Evolutionary conservation across 2,329 filamentous ascomycete species (phyloP), one percentile per base, ranked within the genome.

Genomic region (Aciculosporium take): DNA sequence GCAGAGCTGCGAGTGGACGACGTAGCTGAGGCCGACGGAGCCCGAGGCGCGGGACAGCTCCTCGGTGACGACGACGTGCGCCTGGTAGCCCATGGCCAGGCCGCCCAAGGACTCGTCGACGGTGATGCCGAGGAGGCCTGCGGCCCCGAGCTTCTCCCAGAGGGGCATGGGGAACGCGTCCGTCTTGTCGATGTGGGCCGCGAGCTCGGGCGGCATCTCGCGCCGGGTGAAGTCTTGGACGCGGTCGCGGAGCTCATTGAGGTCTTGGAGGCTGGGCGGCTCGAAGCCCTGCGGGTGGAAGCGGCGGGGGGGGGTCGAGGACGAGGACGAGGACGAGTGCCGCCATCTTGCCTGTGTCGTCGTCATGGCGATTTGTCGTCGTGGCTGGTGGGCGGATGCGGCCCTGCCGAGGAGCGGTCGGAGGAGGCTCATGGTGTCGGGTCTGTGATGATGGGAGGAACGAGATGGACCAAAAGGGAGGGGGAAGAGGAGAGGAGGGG

Each of bases 11-110:
- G 84, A 91, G 64, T 98, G 91, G 7, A 91, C 91, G 2, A 89
- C 89, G 60, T 96, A 98, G 51, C 85, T 94, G 36, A 98, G 73
- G 0, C 78, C 89, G 53, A 94, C 86, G 47, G 79, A 84, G 12
- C 67, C 88, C 40, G 82, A 89, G 3, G 89, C 89, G 44, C 89
- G 74, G 43, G 83, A 91, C 32, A 98, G 70, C 68, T 96, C 91
- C 64, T 98, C 91, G 77, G 96, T 83, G 35, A 95, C 86, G 6
- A 94, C 69, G 57, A 86, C 94, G 64, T 98, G 91, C 34, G 91
- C 89, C 66, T 96, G 89, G 62, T 96, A 98, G 9, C 91, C 91
- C 78, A 96, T 81, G 1, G 72, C 84, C 35, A 96, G 63, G 2
- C 89, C 91, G 29, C 91, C 91, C 40, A 91, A 86, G 42, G 86